Percentiles rank a stretch among this genome's conserved stretches.
Conservation (phyloP, 345 rosid genomes). For the Theobroma cacao region DNA sequence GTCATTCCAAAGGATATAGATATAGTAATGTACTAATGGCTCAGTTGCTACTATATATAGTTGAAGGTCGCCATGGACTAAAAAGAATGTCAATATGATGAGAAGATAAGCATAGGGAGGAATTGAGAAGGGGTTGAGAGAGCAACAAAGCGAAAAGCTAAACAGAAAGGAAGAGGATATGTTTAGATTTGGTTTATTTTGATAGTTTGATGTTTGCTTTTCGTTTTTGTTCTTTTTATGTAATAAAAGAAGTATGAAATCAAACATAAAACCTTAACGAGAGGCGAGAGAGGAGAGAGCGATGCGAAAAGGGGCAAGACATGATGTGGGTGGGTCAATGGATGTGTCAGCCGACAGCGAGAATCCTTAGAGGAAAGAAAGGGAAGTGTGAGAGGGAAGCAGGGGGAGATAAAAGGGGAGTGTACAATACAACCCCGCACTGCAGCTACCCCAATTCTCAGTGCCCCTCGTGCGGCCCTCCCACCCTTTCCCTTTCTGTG, state of each 20-base stretch:
- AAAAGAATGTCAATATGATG: neutral
- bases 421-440: neutral
- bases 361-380: constrained; percentile 30
- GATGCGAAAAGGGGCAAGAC: constrained; percentile 10
- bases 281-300: neutral
- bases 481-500: neutral
- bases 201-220: too few species aligned
- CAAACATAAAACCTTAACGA: too few species aligned
- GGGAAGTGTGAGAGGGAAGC: neutral
- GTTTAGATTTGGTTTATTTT: too few species aligned
- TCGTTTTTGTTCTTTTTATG: too few species aligned
- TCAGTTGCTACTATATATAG: neutral
- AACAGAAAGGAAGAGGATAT: neutral
- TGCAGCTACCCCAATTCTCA: constrained; percentile 7
- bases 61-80: neutral
- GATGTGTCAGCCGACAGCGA: constrained; percentile 40
- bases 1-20: neutral
- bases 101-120: neutral
- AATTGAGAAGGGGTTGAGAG: neutral
- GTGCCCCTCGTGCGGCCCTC: constrained; percentile 44
- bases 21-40: neutral
- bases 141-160: neutral
- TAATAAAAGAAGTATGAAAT: too few species aligned
- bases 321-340: constrained; percentile 7
- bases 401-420: neutral